phyloP scores from a whole-genome alignment of 495 filamentous ascomycete species.

The Aspergillus homomorphus region DNA sequence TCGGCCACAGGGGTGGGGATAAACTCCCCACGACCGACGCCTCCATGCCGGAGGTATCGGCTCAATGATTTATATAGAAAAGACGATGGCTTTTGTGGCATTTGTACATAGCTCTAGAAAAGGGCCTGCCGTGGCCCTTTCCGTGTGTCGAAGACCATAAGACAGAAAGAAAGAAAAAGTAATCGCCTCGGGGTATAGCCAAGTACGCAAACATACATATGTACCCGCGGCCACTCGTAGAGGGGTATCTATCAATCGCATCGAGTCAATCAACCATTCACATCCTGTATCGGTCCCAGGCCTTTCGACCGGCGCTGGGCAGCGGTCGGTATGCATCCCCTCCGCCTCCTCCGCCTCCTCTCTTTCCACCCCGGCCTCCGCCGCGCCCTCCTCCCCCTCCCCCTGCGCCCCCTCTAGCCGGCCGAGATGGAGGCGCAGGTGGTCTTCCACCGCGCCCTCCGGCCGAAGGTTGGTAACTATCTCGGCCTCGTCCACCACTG shows the following conservation, averaged over 20 bases:
- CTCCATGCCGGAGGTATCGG: neutral
- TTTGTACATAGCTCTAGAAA: neutral
- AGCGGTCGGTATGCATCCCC: conserved; percentile 32
- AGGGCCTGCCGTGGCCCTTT: neutral
- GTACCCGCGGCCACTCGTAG: neutral
- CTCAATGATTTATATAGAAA: neutral
- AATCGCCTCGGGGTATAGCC: neutral
- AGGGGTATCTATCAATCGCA: neutral
- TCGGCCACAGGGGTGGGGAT: conserved; percentile 26
- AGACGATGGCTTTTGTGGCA: neutral
- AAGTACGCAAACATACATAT: neutral
- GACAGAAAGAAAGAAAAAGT: neutral
- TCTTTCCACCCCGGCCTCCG: conserved; percentile 20
- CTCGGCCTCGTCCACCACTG: conserved; percentile 19
- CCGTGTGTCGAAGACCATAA: neutral
- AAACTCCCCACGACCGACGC: conserved; percentile 17
- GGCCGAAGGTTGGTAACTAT: conserved; percentile 21
- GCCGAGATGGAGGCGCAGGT: conserved; percentile 7
- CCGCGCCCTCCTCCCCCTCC: conserved; percentile 18
- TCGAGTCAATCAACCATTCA: conserved; percentile 14
- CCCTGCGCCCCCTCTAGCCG: conserved; percentile 9
- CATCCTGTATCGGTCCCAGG: conserved; percentile 33
- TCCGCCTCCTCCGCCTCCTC: conserved; percentile 18
- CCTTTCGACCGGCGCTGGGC: conserved; percentile 35
- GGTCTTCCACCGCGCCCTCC: conserved; percentile 9